A percentile compares a stretch with the other conserved stretches of the same genome.
Evolutionary conservation across 2,329 filamentous ascomycete species (phyloP).

Genomic region (Colletotrichum acutatum): DNA sequence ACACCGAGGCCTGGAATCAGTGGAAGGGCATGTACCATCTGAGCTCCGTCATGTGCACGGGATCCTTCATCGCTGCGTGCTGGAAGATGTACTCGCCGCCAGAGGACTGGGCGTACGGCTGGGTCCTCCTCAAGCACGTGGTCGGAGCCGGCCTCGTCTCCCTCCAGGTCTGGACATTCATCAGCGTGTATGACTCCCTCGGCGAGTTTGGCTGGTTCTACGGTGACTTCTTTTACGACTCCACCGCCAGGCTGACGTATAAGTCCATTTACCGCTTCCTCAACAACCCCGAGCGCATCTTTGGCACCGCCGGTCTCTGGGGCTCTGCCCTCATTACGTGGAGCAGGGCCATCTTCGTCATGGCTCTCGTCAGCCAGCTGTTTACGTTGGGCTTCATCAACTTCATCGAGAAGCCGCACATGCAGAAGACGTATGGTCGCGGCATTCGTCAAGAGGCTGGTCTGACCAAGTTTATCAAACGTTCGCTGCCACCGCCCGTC

Average conservation of each 20-base stretch:
- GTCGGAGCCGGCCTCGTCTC: constrained; percentile 83
- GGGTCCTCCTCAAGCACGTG: constrained; percentile 87
- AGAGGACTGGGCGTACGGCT: constrained; percentile 86
- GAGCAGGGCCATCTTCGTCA: constrained; percentile 85
- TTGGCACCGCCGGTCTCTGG: constrained; percentile 96
- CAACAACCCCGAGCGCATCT: constrained; percentile 95
- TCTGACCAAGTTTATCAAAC: constrained; percentile 89
- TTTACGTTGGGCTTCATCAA: constrained; percentile 90
- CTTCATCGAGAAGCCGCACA: constrained; percentile 94
- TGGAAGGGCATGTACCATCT: constrained; percentile 98
- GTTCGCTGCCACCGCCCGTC: constrained; percentile 84
- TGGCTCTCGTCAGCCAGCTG: constrained; percentile 87
- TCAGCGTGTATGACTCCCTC: constrained; percentile 93
- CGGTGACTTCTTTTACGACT: constrained; percentile 97
- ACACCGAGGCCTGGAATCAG: constrained; percentile 93
- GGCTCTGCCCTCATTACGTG: constrained; percentile 93
- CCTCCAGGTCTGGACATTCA: constrained; percentile 91
- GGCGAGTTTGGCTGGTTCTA: constrained; percentile 99
- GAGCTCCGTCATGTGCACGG: constrained; percentile 89
- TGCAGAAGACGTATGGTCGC: constrained; percentile 96
- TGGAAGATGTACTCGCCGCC: constrained; percentile 98
- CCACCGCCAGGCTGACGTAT: constrained; percentile 89
- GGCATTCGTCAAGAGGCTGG: constrained; percentile 88
- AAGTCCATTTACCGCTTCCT: constrained; percentile 97
- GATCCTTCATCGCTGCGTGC: constrained; percentile 87